phyloP scores from a whole-genome alignment of 805 yeast genomes.

The Kodamaea lidongshanica region DNA sequence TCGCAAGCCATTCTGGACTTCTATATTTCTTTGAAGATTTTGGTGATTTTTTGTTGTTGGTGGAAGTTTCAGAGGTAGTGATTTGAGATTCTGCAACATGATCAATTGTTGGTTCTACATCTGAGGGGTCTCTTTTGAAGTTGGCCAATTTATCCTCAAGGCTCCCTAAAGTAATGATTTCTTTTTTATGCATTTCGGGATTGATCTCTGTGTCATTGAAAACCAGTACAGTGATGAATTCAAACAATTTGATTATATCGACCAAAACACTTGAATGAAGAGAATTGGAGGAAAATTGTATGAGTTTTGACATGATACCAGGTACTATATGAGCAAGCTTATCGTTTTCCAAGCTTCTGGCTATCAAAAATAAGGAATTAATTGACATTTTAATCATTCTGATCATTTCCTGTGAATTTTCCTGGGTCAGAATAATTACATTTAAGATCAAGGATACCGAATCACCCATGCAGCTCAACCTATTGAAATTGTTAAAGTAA shows the following conservation, averaged over 20 bases:
- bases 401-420: slow-evolving; percentile 15
- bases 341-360: slow-evolving; percentile 20
- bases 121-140: background rate
- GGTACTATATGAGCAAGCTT: slow-evolving; percentile 35
- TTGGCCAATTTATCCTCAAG: background rate
- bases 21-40: slow-evolving; percentile 14
- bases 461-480: slow-evolving; percentile 26
- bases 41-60: slow-evolving; percentile 3
- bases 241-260: slow-evolving; percentile 17
- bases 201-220: slow-evolving; percentile 23
- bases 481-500: slow-evolving; percentile 15
- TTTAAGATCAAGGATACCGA: slow-evolving; percentile 21
- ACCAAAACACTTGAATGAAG: slow-evolving; percentile 20
- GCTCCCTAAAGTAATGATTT: slow-evolving; percentile 12
- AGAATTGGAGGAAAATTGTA: slow-evolving; percentile 20
- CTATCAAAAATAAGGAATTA: slow-evolving; percentile 12
- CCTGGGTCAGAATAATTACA: slow-evolving; percentile 8
- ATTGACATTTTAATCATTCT: slow-evolving; percentile 10
- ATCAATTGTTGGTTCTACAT: background rate
- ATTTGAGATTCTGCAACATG: no score
- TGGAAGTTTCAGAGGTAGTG: slow-evolving; percentile 3
- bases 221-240: slow-evolving; percentile 19
- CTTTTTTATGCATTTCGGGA: slow-evolving; percentile 1
- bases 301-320: slow-evolving; percentile 30
- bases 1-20: slow-evolving; percentile 29